Conservation (phyloP, 1,139 yeast species). For the Suhomyces kunorum region DNA sequence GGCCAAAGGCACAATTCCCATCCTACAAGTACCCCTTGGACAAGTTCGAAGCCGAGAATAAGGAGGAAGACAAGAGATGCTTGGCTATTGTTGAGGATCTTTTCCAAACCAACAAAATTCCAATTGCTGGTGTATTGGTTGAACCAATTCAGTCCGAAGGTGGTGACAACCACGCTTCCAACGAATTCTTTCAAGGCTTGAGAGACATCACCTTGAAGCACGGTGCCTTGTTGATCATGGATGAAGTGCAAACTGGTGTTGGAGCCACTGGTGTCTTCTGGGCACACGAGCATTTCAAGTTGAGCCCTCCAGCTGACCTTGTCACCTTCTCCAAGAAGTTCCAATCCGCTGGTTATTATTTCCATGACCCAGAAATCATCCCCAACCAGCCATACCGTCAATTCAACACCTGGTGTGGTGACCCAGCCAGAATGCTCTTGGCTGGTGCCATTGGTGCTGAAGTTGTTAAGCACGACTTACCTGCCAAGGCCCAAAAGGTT, state of each 20-base stretch:
- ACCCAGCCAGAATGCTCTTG: constrained; percentile 74
- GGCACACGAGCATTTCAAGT: constrained; percentile 83
- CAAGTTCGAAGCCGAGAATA: constrained; percentile 54
- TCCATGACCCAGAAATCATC: constrained; percentile 65
- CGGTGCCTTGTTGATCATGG: constrained; percentile 70
- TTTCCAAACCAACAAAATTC: constrained; percentile 57
- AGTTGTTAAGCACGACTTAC: constrained; percentile 59
- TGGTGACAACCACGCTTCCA: constrained; percentile 83
- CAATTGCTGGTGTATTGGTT: constrained; percentile 73
- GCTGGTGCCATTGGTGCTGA: constrained; percentile 71
- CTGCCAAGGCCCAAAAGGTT: constrained; percentile 53
- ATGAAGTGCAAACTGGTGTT: constrained; percentile 87
- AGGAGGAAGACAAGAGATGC: constrained; percentile 67
- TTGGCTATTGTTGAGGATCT: constrained; percentile 58
- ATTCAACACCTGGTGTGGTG: constrained; percentile 92
- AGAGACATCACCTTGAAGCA: constrained; percentile 69
- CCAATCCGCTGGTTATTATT: constrained; percentile 85
- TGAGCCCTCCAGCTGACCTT: constrained; percentile 73
- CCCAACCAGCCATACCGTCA: constrained; percentile 78
- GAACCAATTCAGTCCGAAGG: constrained; percentile 89
- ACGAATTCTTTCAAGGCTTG: constrained; percentile 73
- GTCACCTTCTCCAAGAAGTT: constrained; percentile 84
- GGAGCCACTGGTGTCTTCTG: constrained; percentile 84
- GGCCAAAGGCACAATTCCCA: constrained; percentile 89
- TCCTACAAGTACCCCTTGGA: constrained; percentile 71